phyloP scores from a whole-genome alignment of 768 basidiomycete species.

The Hygrophoropsis aurantiaca region DNA sequence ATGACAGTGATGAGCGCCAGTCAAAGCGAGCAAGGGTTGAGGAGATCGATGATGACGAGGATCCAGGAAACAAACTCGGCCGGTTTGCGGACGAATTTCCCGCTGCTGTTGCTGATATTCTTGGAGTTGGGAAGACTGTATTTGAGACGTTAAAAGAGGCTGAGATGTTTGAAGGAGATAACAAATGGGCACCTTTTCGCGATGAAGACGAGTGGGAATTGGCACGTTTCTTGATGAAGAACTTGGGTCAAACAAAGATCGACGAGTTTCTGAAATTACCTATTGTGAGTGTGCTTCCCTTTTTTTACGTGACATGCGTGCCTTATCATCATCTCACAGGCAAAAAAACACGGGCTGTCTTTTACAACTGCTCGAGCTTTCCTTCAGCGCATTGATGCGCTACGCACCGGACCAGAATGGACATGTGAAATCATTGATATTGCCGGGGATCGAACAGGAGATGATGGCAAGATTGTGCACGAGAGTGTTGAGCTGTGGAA shows the following conservation, averaged over 20 bases:
- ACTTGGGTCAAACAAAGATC: slow-evolving; percentile 26
- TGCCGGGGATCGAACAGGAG: slow-evolving; percentile 13
- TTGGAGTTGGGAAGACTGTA: neutral
- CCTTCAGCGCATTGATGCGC: slow-evolving; percentile 19
- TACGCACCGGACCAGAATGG: slow-evolving; percentile 21
- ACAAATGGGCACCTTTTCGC: slow-evolving; percentile 22
- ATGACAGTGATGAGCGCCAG: no score
- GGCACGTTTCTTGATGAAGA: slow-evolving; percentile 29
- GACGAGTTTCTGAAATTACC: slow-evolving; percentile 32
- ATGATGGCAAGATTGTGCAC: slow-evolving; percentile 6
- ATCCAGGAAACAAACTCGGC: neutral
- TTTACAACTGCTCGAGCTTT: slow-evolving; percentile 24
- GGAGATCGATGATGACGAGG: neutral
- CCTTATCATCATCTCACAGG: neutral
- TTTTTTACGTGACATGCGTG: no score
- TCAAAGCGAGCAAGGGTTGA: neutral
- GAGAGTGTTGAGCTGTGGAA: slow-evolving; percentile 29
- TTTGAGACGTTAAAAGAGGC: neutral
- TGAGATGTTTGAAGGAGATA: neutral
- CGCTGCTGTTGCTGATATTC: neutral
- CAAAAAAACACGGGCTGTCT: slow-evolving; percentile 9
- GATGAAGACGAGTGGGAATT: slow-evolving; percentile 33
- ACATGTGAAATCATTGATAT: slow-evolving; percentile 17
- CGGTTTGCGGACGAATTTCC: neutral
- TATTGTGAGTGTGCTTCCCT: no score